Base-by-base conservation (phyloP, 2,329 filamentous ascomycete genomes). In the Dactylellina parvicollis region DNA sequence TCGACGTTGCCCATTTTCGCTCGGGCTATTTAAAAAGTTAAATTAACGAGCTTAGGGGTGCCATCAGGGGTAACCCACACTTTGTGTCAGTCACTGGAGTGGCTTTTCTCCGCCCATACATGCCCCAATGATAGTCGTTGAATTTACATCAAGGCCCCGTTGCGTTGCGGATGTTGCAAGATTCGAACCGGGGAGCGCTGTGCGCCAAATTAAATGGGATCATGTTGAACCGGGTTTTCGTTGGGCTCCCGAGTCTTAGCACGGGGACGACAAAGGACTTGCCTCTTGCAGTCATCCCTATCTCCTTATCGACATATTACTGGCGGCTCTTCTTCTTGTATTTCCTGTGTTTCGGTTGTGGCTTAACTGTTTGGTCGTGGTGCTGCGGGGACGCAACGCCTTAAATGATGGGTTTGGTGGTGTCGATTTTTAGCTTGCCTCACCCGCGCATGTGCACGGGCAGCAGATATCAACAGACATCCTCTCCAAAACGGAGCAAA, bases 91-190 rank as follows among this genome's bases (percentile, higher is more conserved):
- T 38, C n/a, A n/a, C n/a, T n/a, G n/a, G n/a, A n/a, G 34, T 14
- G 12, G 5, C 34, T 14, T 5, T n/a, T n/a, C n/a, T n/a, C n/a
- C n/a, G n/a, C n/a, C n/a, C n/a, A n/a, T n/a, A n/a, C n/a, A n/a
- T 3, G 12, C 34, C 34, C 12, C 12, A 14, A 3, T 38, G 34
- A 38, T 7, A n/a, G 12, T 38, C 34, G 12, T 38, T 38, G 12
- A 14, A 3, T 14, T 5, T 14, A 38, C 16, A 38, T 32, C 4
- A 52, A 52, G 32, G 22, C 22, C 22, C 47, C 47, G 47, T 20
- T 52, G 47, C 3, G 24, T 32, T 52, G 47, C 47, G 47, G 16
- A 18, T 32, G 26, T 34, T 52, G 47, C 8, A 46, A 46, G n/a
- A 38, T 38, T 38, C 12, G 16, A 38, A 38, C 34, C 12, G 34